Evolutionary conservation across 805 yeast species (phyloP).

Genomic region (Scheffersomyces spartinae): DNA sequence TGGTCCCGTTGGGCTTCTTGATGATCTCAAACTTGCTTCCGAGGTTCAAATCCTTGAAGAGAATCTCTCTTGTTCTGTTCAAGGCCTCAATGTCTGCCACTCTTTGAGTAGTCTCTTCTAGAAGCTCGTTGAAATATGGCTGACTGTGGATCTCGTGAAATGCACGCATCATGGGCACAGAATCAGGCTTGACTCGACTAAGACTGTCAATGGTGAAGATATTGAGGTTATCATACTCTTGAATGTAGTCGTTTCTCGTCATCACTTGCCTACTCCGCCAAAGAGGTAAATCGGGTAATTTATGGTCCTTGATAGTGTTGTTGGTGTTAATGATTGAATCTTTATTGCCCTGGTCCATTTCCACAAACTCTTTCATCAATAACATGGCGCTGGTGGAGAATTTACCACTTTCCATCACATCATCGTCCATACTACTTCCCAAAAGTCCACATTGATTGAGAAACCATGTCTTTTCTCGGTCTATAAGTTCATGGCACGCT

Average conservation of each 20-base stretch:
- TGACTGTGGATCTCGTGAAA: conserved; percentile 65
- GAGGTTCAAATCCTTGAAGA: conserved; percentile 52
- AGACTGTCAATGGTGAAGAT: conserved; percentile 70
- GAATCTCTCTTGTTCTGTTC: conserved; percentile 67
- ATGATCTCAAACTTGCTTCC: conserved; percentile 34
- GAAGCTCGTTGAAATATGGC: conserved; percentile 57
- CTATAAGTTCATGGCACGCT: conserved; percentile 63
- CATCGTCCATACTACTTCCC: conserved; percentile 78
- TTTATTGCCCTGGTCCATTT: conserved; percentile 40
- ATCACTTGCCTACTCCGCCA: conserved; percentile 80
- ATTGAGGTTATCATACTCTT: conserved; percentile 61
- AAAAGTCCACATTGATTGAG: conserved; percentile 71
- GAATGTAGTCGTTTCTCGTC: conserved; percentile 78
- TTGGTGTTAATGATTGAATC: conserved; percentile 1
- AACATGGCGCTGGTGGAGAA: conserved; percentile 67
- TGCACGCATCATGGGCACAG: conserved; percentile 85
- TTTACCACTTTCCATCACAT: conserved; percentile 77
- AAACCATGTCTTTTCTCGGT: conserved; percentile 77
- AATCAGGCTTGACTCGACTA: conserved; percentile 66
- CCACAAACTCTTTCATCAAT: conserved; percentile 57
- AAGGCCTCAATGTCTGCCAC: conserved; percentile 68
- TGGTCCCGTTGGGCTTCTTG: conserved; percentile 7
- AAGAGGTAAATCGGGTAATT: conserved; percentile 61
- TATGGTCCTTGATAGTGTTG: conserved; percentile 26
- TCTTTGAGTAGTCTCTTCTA: conserved; percentile 54